Conservation (phyloP, 148 eudicot genomes). For the Amaranthus hypochondriacus region DNA sequence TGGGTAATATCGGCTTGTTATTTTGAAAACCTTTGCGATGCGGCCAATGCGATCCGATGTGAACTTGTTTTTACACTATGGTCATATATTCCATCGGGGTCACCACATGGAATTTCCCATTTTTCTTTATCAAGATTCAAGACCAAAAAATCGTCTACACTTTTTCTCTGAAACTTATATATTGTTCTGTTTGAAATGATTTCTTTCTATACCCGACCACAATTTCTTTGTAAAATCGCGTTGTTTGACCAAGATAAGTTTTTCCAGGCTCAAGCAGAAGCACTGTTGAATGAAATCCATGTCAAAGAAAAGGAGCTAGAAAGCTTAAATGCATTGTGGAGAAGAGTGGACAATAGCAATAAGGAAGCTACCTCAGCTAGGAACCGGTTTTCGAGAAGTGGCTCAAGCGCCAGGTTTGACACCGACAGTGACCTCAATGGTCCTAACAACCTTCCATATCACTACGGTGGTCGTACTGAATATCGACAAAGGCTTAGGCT, state of each 20-base stretch:
- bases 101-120: too few species aligned
- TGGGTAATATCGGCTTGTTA: too few species aligned
- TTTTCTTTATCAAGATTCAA: too few species aligned
- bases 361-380: slow-evolving; percentile 58
- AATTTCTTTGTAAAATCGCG: background rate
- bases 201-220: background rate
- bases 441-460: slow-evolving; percentile 45
- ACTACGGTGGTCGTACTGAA: slow-evolving; percentile 54
- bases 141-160: too few species aligned
- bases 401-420: slow-evolving; percentile 36
- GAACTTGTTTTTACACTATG: too few species aligned
- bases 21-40: too few species aligned
- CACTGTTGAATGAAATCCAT: slow-evolving; percentile 72
- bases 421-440: slow-evolving; percentile 47
- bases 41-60: too few species aligned
- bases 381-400: slow-evolving; percentile 56
- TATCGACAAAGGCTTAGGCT: slow-evolving; percentile 66
- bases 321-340: slow-evolving; percentile 62
- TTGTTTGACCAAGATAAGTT: background rate
- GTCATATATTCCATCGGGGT: too few species aligned
- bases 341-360: slow-evolving; percentile 45
- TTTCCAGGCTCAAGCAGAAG: slow-evolving; percentile 85
- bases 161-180: too few species aligned
- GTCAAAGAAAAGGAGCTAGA: slow-evolving; percentile 82
- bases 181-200: background rate